Conservation (phyloP, 805 yeast genomes). For the Saccharomycopsis fodiens region DNA sequence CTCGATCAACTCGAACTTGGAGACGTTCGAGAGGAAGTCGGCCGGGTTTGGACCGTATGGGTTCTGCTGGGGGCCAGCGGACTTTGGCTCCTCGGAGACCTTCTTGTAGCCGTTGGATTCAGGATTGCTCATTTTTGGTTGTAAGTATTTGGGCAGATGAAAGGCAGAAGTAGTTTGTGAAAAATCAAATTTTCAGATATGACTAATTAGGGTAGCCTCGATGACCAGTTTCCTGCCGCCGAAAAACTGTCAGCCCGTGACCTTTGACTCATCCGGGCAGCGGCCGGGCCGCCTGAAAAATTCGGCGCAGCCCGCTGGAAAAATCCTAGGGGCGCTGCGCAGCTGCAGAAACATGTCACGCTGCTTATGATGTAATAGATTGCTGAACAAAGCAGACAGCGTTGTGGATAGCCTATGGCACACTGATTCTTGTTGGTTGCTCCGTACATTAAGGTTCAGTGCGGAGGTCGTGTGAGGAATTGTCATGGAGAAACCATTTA, state of each 20-base stretch:
- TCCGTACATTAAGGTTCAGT: too few species aligned
- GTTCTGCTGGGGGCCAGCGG: conserved; percentile 36
- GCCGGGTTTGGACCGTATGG: conserved; percentile 97
- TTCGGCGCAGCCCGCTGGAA: too few species aligned
- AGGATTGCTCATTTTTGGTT: conserved; percentile 12
- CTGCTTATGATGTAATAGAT: too few species aligned
- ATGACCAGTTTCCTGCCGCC: not conserved
- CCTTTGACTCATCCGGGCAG: not conserved
- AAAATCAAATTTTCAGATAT: not conserved
- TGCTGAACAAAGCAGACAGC: too few species aligned
- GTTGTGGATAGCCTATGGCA: too few species aligned
- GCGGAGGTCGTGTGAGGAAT: too few species aligned
- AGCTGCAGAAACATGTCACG: too few species aligned
- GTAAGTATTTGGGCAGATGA: not conserved
- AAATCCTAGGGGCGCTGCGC: too few species aligned
- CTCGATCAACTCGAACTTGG: conserved; percentile 85
- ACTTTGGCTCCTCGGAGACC: conserved; percentile 39
- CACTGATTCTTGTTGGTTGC: too few species aligned
- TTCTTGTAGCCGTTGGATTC: conserved; percentile 32
- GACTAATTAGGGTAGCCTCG: not conserved
- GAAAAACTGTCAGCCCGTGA: not conserved
- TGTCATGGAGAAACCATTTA: too few species aligned
- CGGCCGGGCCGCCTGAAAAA: too few species aligned
- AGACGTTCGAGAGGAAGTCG: conserved; percentile 84
- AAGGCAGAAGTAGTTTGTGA: not conserved